Base-by-base conservation (phyloP, 2,329 filamentous ascomycete species). In the Ceratocystis colombiana region DNA sequence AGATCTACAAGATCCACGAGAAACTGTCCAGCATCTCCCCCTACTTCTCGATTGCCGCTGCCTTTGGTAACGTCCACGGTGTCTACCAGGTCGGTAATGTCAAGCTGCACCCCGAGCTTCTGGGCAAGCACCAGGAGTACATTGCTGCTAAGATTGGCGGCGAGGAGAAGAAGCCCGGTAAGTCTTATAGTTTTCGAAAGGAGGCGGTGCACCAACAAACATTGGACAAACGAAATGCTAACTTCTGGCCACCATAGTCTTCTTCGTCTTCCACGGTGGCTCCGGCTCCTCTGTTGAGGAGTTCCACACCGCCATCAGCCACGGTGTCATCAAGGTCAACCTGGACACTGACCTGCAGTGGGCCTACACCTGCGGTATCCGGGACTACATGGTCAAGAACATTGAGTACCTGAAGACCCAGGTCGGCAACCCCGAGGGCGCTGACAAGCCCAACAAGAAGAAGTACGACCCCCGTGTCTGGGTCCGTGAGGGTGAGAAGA, bases 371-470 rank as follows among this genome's bases (percentile, higher is more conserved):
- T 80, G 80, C 69, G 94, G 94, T 79, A 88, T 97, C 80, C 89
- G 94, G 70, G 93, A 99, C 81, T 99, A 91, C 82, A 83, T 97
- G 76, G 78, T 90, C 74, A 88, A 85, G 77, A 96, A 96, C 85
- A 92, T 96, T 81, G 93, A 96, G 73, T 99, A 97, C 83, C 80
- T 99, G 72, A 79, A 84, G 80, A 85, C 82, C 68, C 84, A 90
- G 74, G 88, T 99, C 72, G 94, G 94, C 74, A 99, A 97, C 84
- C 93, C 93, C 71, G 92, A 97, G 63, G 92, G 93, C 69, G 87
- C 85, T 22, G 90, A 96, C 81, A 97, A 97, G 88, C 93, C 94
- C 75, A 99, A 99, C 87, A 99, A 99, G 89, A 97, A 96, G 81
- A 87, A 81, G 66, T 64, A 70, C 71, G 76, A 89, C 80, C 90